Percentiles rank a stretch among this genome's conserved stretches.
Conservation (phyloP, 2,329 filamentous ascomycete genomes). For the Podosphaera xanthii region DNA sequence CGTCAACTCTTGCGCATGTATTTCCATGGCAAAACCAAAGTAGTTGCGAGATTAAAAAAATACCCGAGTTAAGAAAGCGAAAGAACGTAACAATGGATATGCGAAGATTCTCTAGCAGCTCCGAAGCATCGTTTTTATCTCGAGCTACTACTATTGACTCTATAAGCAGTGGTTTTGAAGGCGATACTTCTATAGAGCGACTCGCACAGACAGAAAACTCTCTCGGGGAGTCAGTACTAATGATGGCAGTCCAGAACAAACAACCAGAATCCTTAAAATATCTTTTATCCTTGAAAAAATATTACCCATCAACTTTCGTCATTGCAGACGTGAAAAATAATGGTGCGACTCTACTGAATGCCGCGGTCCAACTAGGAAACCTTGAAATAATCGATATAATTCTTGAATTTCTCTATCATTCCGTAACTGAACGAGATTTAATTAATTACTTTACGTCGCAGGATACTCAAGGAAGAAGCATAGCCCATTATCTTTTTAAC, state of each 20-base stretch:
- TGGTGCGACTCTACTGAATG: conserved; percentile 69
- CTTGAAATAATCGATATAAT: conserved; percentile 51
- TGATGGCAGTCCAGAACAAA: conserved; percentile 63
- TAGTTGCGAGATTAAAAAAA: conserved; percentile 19
- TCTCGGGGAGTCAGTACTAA: conserved; percentile 61
- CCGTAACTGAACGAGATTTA: conserved; percentile 31
- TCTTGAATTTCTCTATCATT: conserved; percentile 43
- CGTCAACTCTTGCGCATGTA: conserved; percentile 45
- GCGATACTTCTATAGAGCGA: conserved; percentile 64
- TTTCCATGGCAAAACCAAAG: conserved; percentile 64
- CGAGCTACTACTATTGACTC: conserved; percentile 59
- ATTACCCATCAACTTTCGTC: conserved; percentile 48
- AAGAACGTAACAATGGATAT: conserved; percentile 69
- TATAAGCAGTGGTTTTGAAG: conserved; percentile 49
- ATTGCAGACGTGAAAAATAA: conserved; percentile 75
- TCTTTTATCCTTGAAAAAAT: conserved; percentile 51
- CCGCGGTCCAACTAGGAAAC: conserved; percentile 70
- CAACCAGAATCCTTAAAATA: conserved; percentile 55
- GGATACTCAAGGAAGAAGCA: conserved; percentile 68
- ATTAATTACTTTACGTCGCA: conserved; percentile 48
- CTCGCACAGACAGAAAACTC: conserved; percentile 47
- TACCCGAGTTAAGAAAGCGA: conserved; percentile 12
- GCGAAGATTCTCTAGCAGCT: conserved; percentile 68
- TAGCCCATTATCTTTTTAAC: conserved; percentile 92
- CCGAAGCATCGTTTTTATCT: conserved; percentile 63